phyloP scores from a whole-genome alignment of 805 yeast genomes.

The Spathaspora hagerdaliae region DNA sequence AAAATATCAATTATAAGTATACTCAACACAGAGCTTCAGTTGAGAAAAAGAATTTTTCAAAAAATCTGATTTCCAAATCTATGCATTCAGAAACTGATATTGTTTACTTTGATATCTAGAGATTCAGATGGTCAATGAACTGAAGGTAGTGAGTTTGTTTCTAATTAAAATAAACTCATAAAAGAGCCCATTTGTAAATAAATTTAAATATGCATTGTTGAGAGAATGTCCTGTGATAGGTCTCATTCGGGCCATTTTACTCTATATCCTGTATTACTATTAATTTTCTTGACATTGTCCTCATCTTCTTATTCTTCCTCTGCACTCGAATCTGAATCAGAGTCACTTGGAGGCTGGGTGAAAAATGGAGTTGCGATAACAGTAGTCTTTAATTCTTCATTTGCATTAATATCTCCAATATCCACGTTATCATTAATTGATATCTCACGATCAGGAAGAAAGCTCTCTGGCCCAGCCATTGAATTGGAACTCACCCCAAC shows the following conservation, averaged over 20 bases:
- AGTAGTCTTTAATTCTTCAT: conserved; percentile 11
- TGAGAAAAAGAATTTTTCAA: too few relatives aligned
- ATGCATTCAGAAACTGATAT: too few relatives aligned
- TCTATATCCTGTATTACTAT: too few relatives aligned
- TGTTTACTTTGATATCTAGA: too few relatives aligned
- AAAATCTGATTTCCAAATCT: too few relatives aligned
- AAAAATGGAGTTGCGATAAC: conserved; percentile 37
- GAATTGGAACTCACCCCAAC: not conserved
- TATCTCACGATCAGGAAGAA: conserved; percentile 3
- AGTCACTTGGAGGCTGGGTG: conserved; percentile 34
- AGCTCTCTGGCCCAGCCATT: not conserved
- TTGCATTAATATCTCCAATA: not conserved
- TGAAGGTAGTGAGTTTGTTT: too few relatives aligned
- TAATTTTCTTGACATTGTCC: not conserved
- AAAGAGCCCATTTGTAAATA: too few relatives aligned
- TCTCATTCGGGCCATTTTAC: not conserved
- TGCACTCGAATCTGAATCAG: conserved; percentile 19
- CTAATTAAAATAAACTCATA: too few relatives aligned
- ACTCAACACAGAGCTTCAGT: too few relatives aligned
- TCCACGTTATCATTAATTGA: conserved; percentile 2
- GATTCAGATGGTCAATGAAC: too few relatives aligned
- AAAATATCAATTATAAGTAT: too few relatives aligned
- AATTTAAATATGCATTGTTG: too few relatives aligned
- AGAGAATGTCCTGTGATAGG: not conserved
- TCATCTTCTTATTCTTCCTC: conserved; percentile 3